Evolutionary conservation across 2,329 filamentous ascomycete genomes (phyloP), one percentile per base, ranked within the genome.

Genomic region (Talaromyces sp.): DNA sequence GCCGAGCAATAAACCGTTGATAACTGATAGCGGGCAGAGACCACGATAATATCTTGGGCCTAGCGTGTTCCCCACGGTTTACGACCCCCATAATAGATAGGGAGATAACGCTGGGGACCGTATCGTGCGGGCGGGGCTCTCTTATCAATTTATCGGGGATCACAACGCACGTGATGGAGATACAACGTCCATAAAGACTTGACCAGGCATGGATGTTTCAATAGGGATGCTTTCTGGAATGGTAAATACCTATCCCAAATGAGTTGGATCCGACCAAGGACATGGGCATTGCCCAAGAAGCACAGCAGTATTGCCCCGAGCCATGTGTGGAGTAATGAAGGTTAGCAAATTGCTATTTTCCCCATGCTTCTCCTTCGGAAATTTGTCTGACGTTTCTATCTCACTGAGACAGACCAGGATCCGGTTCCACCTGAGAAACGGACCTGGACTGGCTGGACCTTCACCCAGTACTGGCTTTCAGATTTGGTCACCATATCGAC

Each of bases 401-500:
- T 19, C 8, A 48, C 7, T 28, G 17, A 33, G 10, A 2, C 17
- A 57, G 61, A 63, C 31, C 53, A 57, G 39, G 61, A 63, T 33
- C 59, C 59, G 25, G 54, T 61, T 36, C 61, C 61, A 5, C 59
- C 59, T 5, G 56, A 59, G 28, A 61, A 61, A 53, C 56, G 59
- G 51, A 63, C 57, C 4, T 63, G 61, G 61, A 63, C 56, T 1
- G 53, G 61, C 25, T 59, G 61, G 56, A 60, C 61, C 4, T 61
- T 60, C 25, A 57, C 54, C 10, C 53, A 58, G 22, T 63, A 63
- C 40, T 63, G 61, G 61, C 48, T 63, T 53, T 57, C 59, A n/a
- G 61, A 63, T 41, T 33, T 58, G 13, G 43, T 59, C 22, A 58
- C 61, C 10, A 51, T 61, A 4, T 61, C 59, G 15, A 60, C 56